Base-by-base conservation (phyloP, 1,139 yeast genomes). In the Zygosaccharomyces sapae region DNA sequence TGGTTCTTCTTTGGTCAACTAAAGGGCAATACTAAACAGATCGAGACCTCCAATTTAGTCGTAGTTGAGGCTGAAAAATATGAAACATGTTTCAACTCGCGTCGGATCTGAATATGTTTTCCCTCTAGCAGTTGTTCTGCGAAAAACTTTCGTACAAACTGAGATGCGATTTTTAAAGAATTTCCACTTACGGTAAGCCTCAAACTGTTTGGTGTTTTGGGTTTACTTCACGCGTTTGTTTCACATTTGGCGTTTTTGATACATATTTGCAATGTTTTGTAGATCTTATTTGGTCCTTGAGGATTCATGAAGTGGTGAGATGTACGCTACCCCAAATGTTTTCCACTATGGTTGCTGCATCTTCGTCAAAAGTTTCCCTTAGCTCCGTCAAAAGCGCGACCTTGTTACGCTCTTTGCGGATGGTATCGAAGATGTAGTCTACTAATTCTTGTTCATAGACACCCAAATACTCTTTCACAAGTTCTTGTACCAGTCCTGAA, bases 401-500 rank as follows among this genome's bases (percentile, higher is more conserved):
- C 45, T 54, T 59, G 35, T 50, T 55, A 40, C 54, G 55, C 46
- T 60, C 48, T 41, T 57, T 61, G 18, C 45, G 50, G 20, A 63
- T 56, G 39, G 60, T 61, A 20, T 61, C 64, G 25, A 62, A 41
- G 30, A 63, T 61, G 51, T 59, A 63, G 2, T 60, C 64, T 3
- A 62, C 66, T 43, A 63, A 44, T 30, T 63, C 68, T 31, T 57
- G 58, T 41, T 63, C 68, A 48, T 61, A 56, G n/a, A 62, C 64
- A 25, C 68, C 68, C 18, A 63, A 51, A 40, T 56, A 63, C 46
- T 63, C 66, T 27, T 59, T 58, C 16, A 63, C 61, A 5, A 63
- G 51, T 33, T 63, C 65, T 31, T 62, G 65, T 18, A 63, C 57
- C 8, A 55, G 38, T 9, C 50, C 50, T 16, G 57, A 46, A 12